Evolutionary conservation across 176 grass and related monocot species (phyloP).

Genomic region (Poa annua): DNA sequence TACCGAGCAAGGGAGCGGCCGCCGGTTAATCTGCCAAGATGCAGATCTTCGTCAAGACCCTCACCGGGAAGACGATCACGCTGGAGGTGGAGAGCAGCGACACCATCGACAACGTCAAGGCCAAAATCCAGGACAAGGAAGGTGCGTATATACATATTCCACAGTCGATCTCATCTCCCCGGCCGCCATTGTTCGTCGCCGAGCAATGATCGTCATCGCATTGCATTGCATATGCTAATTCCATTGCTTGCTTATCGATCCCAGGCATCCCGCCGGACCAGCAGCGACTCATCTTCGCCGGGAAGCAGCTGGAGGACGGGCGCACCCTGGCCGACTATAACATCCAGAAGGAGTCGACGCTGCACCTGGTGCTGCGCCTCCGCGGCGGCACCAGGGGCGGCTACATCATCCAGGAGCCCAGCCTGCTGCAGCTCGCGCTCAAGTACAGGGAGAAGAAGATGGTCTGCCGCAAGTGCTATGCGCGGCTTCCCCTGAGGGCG

Average conservation of each 20-base stretch:
- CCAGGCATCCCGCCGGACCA: slow-evolving; percentile 54
- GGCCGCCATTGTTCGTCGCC: no score
- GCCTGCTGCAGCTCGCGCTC: not conserved
- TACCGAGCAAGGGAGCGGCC: no score
- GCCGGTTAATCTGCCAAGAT: not conserved
- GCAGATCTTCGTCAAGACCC: slow-evolving; percentile 48
- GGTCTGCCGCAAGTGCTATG: not conserved
- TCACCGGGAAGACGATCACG: slow-evolving; percentile 34
- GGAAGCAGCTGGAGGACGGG: slow-evolving; percentile 67
- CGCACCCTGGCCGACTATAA: slow-evolving; percentile 61
- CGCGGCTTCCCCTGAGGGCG: not conserved
- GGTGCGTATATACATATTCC: not conserved
- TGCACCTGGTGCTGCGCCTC: slow-evolving; percentile 37
- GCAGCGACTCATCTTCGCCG: slow-evolving; percentile 62
- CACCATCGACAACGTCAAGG: slow-evolving; percentile 65
- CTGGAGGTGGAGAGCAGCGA: slow-evolving; percentile 61
- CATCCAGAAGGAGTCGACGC: slow-evolving; percentile 42
- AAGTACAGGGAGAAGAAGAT: not conserved
- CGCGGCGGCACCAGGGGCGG: not conserved
- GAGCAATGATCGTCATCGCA: no score
- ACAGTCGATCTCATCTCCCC: no score
- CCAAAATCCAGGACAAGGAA: slow-evolving; percentile 66
- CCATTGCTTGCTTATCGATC: no score
- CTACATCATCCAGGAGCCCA: not conserved
- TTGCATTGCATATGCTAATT: no score